These are phyloP conservation scores for Handroanthus guayacan DNA, from an alignment of 257 asterid species.

Conservation along the genomic window DNA sequence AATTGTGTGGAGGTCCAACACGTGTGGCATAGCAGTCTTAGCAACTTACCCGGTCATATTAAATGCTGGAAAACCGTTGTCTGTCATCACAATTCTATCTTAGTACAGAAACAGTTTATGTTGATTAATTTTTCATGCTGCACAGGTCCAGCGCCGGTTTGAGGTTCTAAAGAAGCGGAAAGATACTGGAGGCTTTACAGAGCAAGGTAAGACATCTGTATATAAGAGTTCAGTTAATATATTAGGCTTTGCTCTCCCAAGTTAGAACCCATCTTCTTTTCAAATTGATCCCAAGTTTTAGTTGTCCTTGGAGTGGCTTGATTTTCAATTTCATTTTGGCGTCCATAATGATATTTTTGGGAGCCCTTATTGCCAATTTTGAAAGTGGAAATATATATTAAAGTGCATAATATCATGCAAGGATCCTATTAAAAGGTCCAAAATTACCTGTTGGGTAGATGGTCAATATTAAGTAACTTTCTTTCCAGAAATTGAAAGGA, in stretches of 20 bases:
- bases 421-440: not conserved
- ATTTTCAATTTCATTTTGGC: slow-evolving; percentile 18
- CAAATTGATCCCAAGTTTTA: slow-evolving; percentile 20
- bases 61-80: not conserved
- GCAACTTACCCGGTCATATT: slow-evolving; percentile 15
- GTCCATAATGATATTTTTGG: not conserved
- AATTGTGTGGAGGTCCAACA: slow-evolving; percentile 8
- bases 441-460: not conserved
- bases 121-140: slow-evolving; percentile 29
- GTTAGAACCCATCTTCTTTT: not conserved
- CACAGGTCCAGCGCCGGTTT: slow-evolving; percentile 92
- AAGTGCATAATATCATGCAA: not conserved
- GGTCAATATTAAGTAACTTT: too few relatives aligned
- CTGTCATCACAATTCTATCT: not conserved
- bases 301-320: slow-evolving; percentile 26
- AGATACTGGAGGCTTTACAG: slow-evolving; percentile 85
- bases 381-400: not conserved
- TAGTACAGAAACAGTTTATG: not conserved
- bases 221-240: slow-evolving; percentile 7
- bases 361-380: not conserved
- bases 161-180: slow-evolving; percentile 89
- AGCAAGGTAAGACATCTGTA: slow-evolving; percentile 64
- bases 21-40: not conserved
- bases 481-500: not conserved
- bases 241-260: not conserved